phyloP scores from a whole-genome alignment of 805 yeast species.

The Zygoascus bituminiphila region DNA sequence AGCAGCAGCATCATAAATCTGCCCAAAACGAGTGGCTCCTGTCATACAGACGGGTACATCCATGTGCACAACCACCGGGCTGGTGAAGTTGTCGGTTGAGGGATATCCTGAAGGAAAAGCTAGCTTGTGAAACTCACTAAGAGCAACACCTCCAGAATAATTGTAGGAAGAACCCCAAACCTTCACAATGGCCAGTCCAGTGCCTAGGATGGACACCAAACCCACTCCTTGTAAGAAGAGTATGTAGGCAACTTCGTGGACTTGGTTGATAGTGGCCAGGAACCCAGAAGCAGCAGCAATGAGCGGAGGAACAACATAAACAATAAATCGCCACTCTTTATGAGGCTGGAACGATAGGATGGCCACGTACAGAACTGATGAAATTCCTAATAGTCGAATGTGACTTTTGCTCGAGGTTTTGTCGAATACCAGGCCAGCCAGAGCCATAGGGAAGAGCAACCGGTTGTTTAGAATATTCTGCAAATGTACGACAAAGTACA shows the following conservation, averaged over 20 bases:
- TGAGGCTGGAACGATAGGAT: slow-evolving; percentile 78
- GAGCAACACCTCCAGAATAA: slow-evolving; percentile 85
- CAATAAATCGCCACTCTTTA: slow-evolving; percentile 88
- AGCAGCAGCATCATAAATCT: slow-evolving; percentile 34
- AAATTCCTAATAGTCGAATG: slow-evolving; percentile 37
- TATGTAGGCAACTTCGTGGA: slow-evolving; percentile 4
- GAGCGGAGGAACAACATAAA: slow-evolving; percentile 65
- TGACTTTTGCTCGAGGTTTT: slow-evolving; percentile 18
- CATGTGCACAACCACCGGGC: slow-evolving; percentile 49
- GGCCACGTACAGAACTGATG: slow-evolving; percentile 48
- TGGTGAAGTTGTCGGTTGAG: not conserved
- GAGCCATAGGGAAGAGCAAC: slow-evolving; percentile 30
- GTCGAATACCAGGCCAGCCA: slow-evolving; percentile 37
- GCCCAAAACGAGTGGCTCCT: slow-evolving; percentile 72
- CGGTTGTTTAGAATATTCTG: slow-evolving; percentile 34
- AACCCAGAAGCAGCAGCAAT: slow-evolving; percentile 59
- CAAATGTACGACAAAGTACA: slow-evolving; percentile 54
- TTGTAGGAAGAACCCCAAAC: slow-evolving; percentile 60
- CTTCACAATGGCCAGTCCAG: slow-evolving; percentile 41
- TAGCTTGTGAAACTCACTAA: slow-evolving; percentile 42
- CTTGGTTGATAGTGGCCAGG: slow-evolving; percentile 30
- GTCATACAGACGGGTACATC: slow-evolving; percentile 82
- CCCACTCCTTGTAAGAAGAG: slow-evolving; percentile 22
- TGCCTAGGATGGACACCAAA: slow-evolving; percentile 28
- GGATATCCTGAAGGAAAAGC: slow-evolving; percentile 9